Conservation (phyloP, 2,329 filamentous ascomycete species). For the Monosporascus cannonballus region DNA sequence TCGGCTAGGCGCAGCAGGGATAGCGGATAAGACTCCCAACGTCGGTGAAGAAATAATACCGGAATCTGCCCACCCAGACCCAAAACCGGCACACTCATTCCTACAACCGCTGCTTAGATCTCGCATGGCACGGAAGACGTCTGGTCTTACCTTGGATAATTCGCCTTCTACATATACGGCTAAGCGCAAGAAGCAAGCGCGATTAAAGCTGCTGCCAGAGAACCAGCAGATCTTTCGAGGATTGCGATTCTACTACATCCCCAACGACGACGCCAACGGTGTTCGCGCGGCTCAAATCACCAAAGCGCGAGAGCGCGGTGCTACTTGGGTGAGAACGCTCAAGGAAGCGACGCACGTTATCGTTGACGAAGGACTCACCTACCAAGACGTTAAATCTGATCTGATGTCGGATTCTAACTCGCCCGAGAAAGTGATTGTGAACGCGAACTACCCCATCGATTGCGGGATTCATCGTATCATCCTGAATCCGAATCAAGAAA, state of each 20-base stretch:
- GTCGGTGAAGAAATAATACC: slow-evolving; percentile 9
- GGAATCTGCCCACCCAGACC: slow-evolving; percentile 9
- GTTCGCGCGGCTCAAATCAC: slow-evolving; percentile 65
- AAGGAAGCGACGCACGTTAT: slow-evolving; percentile 68
- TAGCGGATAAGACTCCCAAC: neutral
- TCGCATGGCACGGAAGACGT: slow-evolving; percentile 15
- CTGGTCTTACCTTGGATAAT: slow-evolving; percentile 3
- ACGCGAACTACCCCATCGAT: slow-evolving; percentile 62
- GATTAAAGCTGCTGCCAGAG: slow-evolving; percentile 42
- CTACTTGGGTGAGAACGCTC: slow-evolving; percentile 58
- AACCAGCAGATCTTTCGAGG: slow-evolving; percentile 52
- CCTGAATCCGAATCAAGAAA: slow-evolving; percentile 50
- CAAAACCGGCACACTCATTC: slow-evolving; percentile 4
- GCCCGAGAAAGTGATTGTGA: slow-evolving; percentile 51
- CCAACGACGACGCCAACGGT: slow-evolving; percentile 67
- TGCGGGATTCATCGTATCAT: slow-evolving; percentile 55
- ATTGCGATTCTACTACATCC: slow-evolving; percentile 70
- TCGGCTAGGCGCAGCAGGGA: neutral
- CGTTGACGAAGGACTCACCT: slow-evolving; percentile 64
- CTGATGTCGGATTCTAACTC: slow-evolving; percentile 34
- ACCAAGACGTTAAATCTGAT: slow-evolving; percentile 54
- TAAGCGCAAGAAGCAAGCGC: slow-evolving; percentile 40
- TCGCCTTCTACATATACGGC: slow-evolving; percentile 23
- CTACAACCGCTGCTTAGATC: slow-evolving; percentile 3
- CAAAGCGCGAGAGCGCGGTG: slow-evolving; percentile 71